Percentiles rank a stretch among this genome's conserved stretches.
phyloP scores from a whole-genome alignment of 306 rosid genomes.

The Prunus padus region DNA sequence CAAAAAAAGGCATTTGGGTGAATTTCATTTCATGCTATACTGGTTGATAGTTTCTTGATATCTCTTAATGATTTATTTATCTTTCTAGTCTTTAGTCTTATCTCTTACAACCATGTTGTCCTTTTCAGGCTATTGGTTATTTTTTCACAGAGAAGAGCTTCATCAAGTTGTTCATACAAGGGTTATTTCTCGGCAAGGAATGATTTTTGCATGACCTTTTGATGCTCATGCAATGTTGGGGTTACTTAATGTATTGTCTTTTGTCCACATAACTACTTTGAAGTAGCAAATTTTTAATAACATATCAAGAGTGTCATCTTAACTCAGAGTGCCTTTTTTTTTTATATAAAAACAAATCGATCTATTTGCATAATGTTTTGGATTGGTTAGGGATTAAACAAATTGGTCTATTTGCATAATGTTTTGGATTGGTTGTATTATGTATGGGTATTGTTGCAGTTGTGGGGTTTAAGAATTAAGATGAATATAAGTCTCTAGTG shows the following conservation, averaged over 20 bases:
- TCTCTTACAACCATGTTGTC: slow-evolving; percentile 31
- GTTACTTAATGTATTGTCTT: slow-evolving; percentile 43
- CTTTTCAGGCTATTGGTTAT: slow-evolving; percentile 45
- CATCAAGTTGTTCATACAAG: slow-evolving; percentile 33
- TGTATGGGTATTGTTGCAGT: background rate
- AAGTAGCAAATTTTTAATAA: background rate
- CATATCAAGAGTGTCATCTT: background rate
- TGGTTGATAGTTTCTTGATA: too few species aligned
- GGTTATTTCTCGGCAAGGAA: slow-evolving; percentile 24
- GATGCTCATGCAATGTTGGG: slow-evolving; percentile 53
- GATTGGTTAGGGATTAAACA: background rate
- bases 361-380: background rate
- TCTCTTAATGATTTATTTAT: background rate
- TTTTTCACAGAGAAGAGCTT: slow-evolving; percentile 29
- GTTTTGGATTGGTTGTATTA: too few species aligned
- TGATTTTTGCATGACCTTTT: slow-evolving; percentile 35
- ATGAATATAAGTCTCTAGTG: background rate
- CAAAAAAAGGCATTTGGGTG: too few species aligned
- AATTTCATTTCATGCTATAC: too few species aligned
- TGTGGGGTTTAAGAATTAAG: background rate
- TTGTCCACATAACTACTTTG: slow-evolving; percentile 5
- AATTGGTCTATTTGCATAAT: too few species aligned
- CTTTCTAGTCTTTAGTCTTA: slow-evolving; percentile 11
- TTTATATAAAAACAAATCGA: background rate
- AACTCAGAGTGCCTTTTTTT: background rate